Percentiles rank a stretch among this genome's conserved stretches.
Evolutionary conservation across 495 filamentous ascomycete species (phyloP).

Genomic region (Penicillium maclennaniae): DNA sequence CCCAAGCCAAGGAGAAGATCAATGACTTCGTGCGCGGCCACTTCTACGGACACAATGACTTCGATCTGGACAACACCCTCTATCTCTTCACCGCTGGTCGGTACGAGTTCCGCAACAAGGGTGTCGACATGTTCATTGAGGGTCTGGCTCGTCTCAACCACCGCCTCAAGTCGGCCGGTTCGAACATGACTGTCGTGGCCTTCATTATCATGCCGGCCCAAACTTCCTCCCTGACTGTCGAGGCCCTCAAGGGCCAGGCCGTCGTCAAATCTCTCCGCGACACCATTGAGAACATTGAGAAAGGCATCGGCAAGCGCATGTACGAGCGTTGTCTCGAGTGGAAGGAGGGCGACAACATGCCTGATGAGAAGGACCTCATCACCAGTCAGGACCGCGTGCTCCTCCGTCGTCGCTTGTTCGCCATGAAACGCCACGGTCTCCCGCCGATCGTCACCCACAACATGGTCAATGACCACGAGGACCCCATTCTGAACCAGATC

Average conservation of each 20-base stretch:
- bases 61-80: constrained; percentile 93
- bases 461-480: constrained; percentile 91
- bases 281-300: constrained; percentile 84
- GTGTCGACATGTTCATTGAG: constrained; percentile 99
- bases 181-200: constrained; percentile 93
- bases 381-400: constrained; percentile 89
- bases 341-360: constrained; percentile 89
- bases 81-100: constrained; percentile 96
- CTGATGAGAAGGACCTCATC: constrained; percentile 93
- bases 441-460: constrained; percentile 99
- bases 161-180: constrained; percentile 75
- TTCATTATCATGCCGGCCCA: constrained; percentile 99
- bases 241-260: constrained; percentile 93
- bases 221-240: constrained; percentile 92
- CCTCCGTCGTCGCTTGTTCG: constrained; percentile 84
- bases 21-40: constrained; percentile 97
- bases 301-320: constrained; percentile 84
- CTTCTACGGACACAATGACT: constrained; percentile 98
- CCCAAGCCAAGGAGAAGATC: constrained; percentile 94
- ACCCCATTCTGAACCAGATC: constrained; percentile 94
- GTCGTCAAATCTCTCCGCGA: constrained; percentile 94
- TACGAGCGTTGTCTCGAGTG: constrained; percentile 90
- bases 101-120: constrained; percentile 97
- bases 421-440: constrained; percentile 86
- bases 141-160: constrained; percentile 92